Percentiles rank a stretch among this genome's conserved stretches.
Evolutionary conservation across 306 rosid species (phyloP).

Genomic region (Cicer yamashitae): DNA sequence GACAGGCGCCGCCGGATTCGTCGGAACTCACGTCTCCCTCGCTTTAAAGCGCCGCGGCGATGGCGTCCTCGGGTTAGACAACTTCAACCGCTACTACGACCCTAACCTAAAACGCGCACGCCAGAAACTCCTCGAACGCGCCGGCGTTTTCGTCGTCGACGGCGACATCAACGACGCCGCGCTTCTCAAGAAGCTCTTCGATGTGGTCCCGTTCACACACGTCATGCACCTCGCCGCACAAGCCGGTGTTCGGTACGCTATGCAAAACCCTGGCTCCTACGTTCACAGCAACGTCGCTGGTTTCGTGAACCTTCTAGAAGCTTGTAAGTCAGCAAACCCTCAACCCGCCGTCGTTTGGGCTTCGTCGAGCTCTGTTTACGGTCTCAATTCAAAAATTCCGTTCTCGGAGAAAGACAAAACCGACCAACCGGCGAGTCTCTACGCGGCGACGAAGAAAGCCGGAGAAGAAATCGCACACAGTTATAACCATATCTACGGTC

Average conservation of each 20-base stretch:
- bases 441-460: slow-evolving; percentile 85
- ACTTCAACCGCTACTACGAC: slow-evolving; percentile 79
- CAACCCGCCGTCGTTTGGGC: slow-evolving; percentile 86
- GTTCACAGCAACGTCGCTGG: slow-evolving; percentile 86
- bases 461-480: slow-evolving; percentile 85
- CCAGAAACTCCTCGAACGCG: slow-evolving; percentile 66
- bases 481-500: slow-evolving; percentile 83
- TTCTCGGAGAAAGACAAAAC: slow-evolving; percentile 82
- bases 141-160: slow-evolving; percentile 81
- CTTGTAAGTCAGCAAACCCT: slow-evolving; percentile 70
- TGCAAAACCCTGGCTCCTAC: slow-evolving; percentile 77
- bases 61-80: slow-evolving; percentile 80
- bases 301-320: slow-evolving; percentile 74
- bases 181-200: slow-evolving; percentile 75
- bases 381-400: slow-evolving; percentile 80
- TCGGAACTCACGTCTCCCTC: slow-evolving; percentile 78
- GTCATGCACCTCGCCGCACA: slow-evolving; percentile 92
- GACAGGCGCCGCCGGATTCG: slow-evolving; percentile 87
- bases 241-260: slow-evolving; percentile 87
- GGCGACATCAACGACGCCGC: slow-evolving; percentile 75
- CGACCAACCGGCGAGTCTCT: slow-evolving; percentile 82
- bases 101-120: slow-evolving; percentile 72
- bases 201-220: slow-evolving; percentile 78
- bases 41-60: slow-evolving; percentile 84
- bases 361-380: slow-evolving; percentile 88